Evolutionary conservation across 2,329 filamentous ascomycete species (phyloP).

Genomic region (Venturia pyrina): DNA sequence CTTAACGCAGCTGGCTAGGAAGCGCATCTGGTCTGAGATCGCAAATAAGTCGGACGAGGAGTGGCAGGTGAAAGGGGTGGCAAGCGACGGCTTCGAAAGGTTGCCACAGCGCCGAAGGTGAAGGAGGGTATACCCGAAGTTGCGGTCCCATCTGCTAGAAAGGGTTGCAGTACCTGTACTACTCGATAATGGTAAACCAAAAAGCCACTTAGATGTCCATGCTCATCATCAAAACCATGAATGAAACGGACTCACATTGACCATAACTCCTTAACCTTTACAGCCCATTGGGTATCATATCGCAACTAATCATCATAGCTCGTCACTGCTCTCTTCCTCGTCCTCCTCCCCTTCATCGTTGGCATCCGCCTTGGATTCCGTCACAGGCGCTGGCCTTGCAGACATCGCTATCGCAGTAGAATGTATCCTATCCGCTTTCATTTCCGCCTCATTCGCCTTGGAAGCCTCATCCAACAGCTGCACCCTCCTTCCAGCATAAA

Average conservation of each 20-base stretch:
- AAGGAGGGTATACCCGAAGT: too few relatives aligned
- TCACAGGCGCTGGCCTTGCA: not conserved
- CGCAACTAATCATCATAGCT: slow-evolving; percentile 4
- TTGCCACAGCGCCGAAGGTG: too few relatives aligned
- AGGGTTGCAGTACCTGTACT: not conserved
- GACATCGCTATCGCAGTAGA: not conserved
- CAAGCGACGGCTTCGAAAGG: too few relatives aligned
- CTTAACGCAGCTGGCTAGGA: not conserved
- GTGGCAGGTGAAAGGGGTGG: not conserved
- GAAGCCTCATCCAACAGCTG: slow-evolving; percentile 17
- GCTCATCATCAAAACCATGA: not conserved
- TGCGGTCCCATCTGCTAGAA: too few relatives aligned
- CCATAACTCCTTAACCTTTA: not conserved
- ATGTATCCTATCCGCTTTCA: not conserved
- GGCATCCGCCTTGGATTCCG: not conserved
- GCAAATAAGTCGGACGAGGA: not conserved
- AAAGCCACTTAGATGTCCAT: not conserved
- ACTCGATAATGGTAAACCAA: not conserved
- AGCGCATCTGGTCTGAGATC: not conserved
- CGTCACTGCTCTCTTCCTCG: slow-evolving; percentile 4
- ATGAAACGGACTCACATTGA: not conserved
- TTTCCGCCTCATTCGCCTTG: not conserved
- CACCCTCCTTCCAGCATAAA: slow-evolving; percentile 61
- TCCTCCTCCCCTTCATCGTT: not conserved
- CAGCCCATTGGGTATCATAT: not conserved